phyloP scores from a whole-genome alignment of 1,139 yeast species.

The Pichia sp. region DNA sequence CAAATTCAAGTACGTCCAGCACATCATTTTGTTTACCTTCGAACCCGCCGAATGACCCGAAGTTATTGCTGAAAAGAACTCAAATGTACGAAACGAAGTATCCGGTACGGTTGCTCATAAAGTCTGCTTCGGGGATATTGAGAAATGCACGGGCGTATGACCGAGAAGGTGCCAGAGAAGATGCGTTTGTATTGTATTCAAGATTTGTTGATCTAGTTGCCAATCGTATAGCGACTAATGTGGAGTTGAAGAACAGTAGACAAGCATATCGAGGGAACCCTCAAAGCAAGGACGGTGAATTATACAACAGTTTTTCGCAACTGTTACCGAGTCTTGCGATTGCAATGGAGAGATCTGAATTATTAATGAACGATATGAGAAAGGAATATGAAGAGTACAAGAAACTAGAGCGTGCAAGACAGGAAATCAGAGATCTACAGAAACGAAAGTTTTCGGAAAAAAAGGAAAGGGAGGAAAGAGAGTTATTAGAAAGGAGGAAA shows the following conservation, averaged over 20 bases:
- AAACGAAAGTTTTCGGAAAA: conserved; percentile 15
- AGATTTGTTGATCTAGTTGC: conserved; percentile 48
- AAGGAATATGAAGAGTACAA: conserved; percentile 31
- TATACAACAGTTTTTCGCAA: conserved; percentile 24
- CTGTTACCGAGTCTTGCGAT: conserved; percentile 29
- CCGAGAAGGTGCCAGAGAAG: conserved; percentile 37
- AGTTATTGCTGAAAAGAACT: conserved; percentile 40
- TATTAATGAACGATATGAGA: conserved; percentile 34
- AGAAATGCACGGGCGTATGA: conserved; percentile 45
- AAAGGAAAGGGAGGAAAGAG: conserved; percentile 12
- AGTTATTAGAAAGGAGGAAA: conserved; percentile 8
- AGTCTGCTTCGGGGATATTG: conserved; percentile 38
- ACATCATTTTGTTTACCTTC: conserved; percentile 15
- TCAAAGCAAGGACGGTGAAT: conserved; percentile 23
- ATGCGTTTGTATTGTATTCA: conserved; percentile 46
- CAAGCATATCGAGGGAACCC: conserved; percentile 19
- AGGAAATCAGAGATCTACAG: conserved; percentile 25
- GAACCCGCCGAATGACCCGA: conserved; percentile 26
- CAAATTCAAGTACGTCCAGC: conserved; percentile 20
- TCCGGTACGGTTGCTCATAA: conserved; percentile 43
- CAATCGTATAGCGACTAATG: conserved; percentile 42
- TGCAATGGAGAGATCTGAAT: conserved; percentile 38
- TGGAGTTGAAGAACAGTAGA: conserved; percentile 35
- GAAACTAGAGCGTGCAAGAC: conserved; percentile 23
- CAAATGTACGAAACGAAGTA: conserved; percentile 37